Conservation (phyloP, 352 stramenopile species). For the Thraustochytrium striatum region DNA sequence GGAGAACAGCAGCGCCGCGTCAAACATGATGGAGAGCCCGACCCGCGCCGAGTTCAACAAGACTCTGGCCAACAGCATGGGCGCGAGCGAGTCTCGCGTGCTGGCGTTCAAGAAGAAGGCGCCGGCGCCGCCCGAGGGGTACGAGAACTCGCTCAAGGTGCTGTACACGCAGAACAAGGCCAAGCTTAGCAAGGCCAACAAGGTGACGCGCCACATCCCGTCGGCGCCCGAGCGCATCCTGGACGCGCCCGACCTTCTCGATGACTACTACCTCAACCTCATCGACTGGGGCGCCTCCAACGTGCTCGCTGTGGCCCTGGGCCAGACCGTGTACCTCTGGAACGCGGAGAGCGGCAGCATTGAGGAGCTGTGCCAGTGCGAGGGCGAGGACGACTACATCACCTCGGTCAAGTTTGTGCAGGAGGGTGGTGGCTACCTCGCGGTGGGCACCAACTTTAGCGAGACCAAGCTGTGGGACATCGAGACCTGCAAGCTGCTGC, state of each 20-base stretch:
- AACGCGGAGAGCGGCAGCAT: constrained; percentile 92
- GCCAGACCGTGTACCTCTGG: constrained; percentile 96
- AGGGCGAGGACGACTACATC: constrained; percentile 87
- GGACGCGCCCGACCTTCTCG: constrained; percentile 94
- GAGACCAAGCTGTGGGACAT: constrained; percentile 96
- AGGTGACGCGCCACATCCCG: constrained; percentile 89
- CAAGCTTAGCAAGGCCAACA: constrained; percentile 59
- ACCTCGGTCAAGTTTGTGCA: constrained; percentile 94
- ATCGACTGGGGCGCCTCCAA: constrained; percentile 94
- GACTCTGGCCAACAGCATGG: background rate
- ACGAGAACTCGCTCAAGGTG: constrained; percentile 90
- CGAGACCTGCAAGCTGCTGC: constrained; percentile 79
- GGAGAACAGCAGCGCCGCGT: constrained; percentile 47
- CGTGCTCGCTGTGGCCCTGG: constrained; percentile 91
- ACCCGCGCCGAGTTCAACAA: constrained; percentile 44
- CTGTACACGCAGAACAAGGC: constrained; percentile 87
- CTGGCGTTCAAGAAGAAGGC: constrained; percentile 95
- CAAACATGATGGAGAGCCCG: constrained; percentile 22
- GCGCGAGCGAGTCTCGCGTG: constrained; percentile 67
- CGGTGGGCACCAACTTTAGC: constrained; percentile 88
- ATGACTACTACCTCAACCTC: constrained; percentile 99
- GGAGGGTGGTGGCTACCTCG: constrained; percentile 75
- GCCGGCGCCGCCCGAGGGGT: constrained; percentile 85
- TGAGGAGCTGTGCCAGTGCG: constrained; percentile 79
- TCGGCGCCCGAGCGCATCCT: constrained; percentile 92